These are phyloP conservation scores for Rosa chinensis DNA, from an alignment of 306 rosid genomes.

Conservation along the genomic window DNA sequence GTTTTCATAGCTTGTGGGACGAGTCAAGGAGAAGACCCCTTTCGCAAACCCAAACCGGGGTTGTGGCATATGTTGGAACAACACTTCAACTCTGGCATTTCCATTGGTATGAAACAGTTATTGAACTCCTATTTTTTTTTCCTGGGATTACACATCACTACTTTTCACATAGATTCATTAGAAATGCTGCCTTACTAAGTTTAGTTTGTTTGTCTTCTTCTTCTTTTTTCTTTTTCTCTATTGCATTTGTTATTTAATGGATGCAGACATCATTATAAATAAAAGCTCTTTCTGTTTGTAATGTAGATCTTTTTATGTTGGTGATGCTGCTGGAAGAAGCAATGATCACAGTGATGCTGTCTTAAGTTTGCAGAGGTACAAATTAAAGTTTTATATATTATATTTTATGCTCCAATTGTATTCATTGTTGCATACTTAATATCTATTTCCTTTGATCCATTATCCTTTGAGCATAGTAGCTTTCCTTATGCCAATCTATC, in stretches of 20 bases:
- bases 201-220: constrained; percentile 1
- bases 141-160: background rate
- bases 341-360: constrained; percentile 90
- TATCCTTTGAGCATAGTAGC: background rate
- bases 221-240: background rate
- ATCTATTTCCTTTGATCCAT: background rate
- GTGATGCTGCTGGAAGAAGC: constrained; percentile 93
- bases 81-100: constrained; percentile 79
- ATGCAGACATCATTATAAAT: background rate
- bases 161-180: background rate
- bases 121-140: constrained; percentile 20
- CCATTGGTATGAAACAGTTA: constrained; percentile 81
- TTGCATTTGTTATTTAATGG: constrained; percentile 10
- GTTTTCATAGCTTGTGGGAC: constrained; percentile 84
- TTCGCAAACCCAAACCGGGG: constrained; percentile 85
- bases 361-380: constrained; percentile 77
- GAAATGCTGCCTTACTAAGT: background rate
- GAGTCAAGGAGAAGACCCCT: constrained; percentile 54
- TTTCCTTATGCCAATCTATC: background rate
- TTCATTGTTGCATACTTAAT: background rate
- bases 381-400: background rate
- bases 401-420: no score
- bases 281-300: constrained; percentile 27
- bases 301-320: constrained; percentile 84
- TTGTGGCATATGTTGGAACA: constrained; percentile 86